Evolutionary conservation across 2,329 filamentous ascomycete genomes (phyloP), one percentile per base, ranked within the genome.

Genomic region (Pseudopyrenochaeta lycopersici): DNA sequence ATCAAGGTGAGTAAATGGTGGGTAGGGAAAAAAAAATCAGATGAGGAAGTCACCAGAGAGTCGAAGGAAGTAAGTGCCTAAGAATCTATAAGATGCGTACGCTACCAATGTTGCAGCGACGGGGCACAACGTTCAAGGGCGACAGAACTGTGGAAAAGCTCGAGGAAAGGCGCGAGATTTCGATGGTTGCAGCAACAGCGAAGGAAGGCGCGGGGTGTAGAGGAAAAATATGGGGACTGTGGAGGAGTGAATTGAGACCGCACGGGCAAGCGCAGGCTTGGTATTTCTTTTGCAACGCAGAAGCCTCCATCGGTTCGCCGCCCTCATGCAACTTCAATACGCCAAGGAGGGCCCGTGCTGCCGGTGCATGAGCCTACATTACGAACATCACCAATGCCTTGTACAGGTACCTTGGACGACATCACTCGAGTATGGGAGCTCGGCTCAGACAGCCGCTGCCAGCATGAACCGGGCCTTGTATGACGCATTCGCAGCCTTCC

Each of bases 231-330:
- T 47, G 62, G 58, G 62, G 51, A 52, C 30, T 57, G 52, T 45
- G 49, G 23, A 27, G 4, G 50, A 60, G 58, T 58, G 63, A 60
- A 59, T n/a, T 59, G 49, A 47, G 50, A 45, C 7, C 23, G 23
- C 9, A 32, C 45, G 18, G 43, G 55, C 52, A 54, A 33, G 53
- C 53, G 49, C 54, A 58, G 56, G 56, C 46, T 39, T 51, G 44
- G 50, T 68, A 66, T 68, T 68, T 70, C 63, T 66, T 61, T 65
- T 67, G 59, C 53, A 58, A 62, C 56, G 57, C 50, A 12, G 35
- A 56, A 49, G 51, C 18, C 52, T 43, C 46, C 56, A 44, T 52
- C 33, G 46, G 49, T 56, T 61, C 62, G 62, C 58, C 62, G 58
- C 58, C 56, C 39, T 54, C 59, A 59, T 53, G 49, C 64, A 67